Percentiles rank a stretch among this genome's conserved stretches.
phyloP scores from a whole-genome alignment of 2,329 filamentous ascomycete genomes.

The Diaporthe sp. region DNA sequence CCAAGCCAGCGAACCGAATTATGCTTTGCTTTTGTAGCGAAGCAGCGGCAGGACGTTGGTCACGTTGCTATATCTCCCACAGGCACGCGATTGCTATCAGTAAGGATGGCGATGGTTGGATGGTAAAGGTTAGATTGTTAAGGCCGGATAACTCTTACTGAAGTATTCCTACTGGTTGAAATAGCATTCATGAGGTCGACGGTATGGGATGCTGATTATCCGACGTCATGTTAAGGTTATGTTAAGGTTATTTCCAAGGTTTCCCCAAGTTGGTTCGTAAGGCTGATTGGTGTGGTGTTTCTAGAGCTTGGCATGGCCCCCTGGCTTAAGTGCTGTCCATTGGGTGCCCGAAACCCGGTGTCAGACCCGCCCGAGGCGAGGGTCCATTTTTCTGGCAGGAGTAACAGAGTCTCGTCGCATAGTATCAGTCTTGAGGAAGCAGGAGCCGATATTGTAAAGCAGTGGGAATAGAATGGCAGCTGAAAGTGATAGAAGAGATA shows the following conservation, averaged over 20 bases:
- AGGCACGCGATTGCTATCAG: background rate
- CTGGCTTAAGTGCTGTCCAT: background rate
- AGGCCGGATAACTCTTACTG: no score
- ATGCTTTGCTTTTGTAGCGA: background rate
- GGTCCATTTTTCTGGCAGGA: no score
- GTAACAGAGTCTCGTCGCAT: no score
- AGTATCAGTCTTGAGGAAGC: no score
- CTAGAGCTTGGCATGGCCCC: conserved; percentile 2
- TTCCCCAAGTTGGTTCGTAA: background rate
- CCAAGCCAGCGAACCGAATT: background rate
- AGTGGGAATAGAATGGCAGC: no score
- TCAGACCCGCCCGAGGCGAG: no score
- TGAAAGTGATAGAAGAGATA: no score
- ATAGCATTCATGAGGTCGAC: background rate
- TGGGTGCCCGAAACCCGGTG: no score
- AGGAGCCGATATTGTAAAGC: no score
- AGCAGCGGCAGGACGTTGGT: background rate
- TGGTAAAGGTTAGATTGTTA: no score
- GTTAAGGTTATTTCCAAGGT: conserved; percentile 19
- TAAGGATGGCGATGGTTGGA: background rate
- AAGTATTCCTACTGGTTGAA: no score
- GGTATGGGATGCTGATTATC: conserved; percentile 17
- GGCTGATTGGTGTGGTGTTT: conserved; percentile 14
- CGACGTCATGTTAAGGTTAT: conserved; percentile 24
- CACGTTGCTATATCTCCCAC: background rate